Evolutionary conservation across 768 basidiomycete genomes (phyloP), one percentile per base, ranked within the genome.

Genomic region (Rhodotorula sphaerocarpa): DNA sequence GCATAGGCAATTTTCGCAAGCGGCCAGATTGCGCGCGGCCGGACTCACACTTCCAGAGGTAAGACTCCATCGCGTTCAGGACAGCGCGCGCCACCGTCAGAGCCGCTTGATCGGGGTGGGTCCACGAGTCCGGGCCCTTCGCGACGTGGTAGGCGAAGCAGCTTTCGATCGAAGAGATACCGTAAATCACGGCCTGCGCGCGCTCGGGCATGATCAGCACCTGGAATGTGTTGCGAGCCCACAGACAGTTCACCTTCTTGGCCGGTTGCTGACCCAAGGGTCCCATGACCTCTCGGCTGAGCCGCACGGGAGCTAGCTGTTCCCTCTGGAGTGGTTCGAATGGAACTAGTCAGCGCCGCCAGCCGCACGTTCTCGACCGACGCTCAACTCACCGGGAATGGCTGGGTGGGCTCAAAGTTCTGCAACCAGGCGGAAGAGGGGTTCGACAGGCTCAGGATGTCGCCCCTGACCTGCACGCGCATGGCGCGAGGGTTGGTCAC

Each of bases 141-240:
- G 87, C 81, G 12, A 83, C 84, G 73, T 90, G 86, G 15, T 79
- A 82, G 25, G 83, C 86, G 74, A 84, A 97, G 3, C 88, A 86
- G 71, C 90, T 93, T 76, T 99, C 95, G 65, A 96, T 93, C 7
- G 90, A 90, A 1, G 91, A 86, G 60, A 97, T 81, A 64, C 88
- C 85, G 75, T 92, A 86, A 28, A 97, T 81, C 33, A 90, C 80
- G 31, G 86, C 88, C 87, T 90, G 59, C 16, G n/a, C n/a, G n/a
- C n/a, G n/a, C n/a, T n/a, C n/a, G n/a, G n/a, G n/a, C n/a, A n/a
- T n/a, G n/a, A n/a, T n/a, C n/a, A n/a, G n/a, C n/a, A n/a, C n/a
- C n/a, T n/a, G n/a, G n/a, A n/a, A n/a, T n/a, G n/a, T n/a, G n/a
- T n/a, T n/a, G n/a, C n/a, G n/a, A n/a, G n/a, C n/a, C n/a, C n/a